Base-by-base conservation (phyloP, 805 yeast species). In the Komagataella populi region DNA sequence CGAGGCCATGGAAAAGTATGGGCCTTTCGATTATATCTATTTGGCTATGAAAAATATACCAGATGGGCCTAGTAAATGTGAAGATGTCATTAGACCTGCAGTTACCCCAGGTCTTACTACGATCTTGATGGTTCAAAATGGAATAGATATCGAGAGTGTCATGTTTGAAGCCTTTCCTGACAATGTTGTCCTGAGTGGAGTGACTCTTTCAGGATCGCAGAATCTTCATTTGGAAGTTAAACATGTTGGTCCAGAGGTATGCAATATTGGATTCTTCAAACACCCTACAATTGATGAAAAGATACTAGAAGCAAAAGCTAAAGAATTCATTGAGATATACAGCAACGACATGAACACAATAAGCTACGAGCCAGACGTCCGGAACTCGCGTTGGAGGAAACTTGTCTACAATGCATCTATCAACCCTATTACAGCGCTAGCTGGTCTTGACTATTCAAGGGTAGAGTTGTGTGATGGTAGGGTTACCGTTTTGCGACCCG, bases 1-100 rank as follows among this genome's bases (percentile, higher is more conserved):
- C 2, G 76, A 70, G 6, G 81, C 83, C 0, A 68, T 70, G 2
- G 56, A 60, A 5, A 53, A 58, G 43, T 68, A 68, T 3, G 63
- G 57, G 10, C 66, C 69, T 7, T 68, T 69, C 57, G 89, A 84
- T 58, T 84, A 66, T 59, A 70, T 81, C 39, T 70, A 83, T 6
- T 76, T 84, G 36, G 68, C 81, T 46, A 78, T 84, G 49, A 84
- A 84, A 60, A 80, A 77, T 59, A 71, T 80, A 22, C 89, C 89
- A 3, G 90, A 84, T 57, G 64, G 84, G 12, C 24, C 24, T 3
- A 22, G n/a, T 10, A 58, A 60, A 20, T 68, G 73, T 56, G 76
- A 72, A 55, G 69, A 67, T 10, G 68, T 74, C 44, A 65, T 75
- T 44, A 63, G 56, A 48, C 68, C 68, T 36, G 76, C 66, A 0